phyloP scores from a whole-genome alignment of 345 rosid species.

The Gossypioides kirkii region DNA sequence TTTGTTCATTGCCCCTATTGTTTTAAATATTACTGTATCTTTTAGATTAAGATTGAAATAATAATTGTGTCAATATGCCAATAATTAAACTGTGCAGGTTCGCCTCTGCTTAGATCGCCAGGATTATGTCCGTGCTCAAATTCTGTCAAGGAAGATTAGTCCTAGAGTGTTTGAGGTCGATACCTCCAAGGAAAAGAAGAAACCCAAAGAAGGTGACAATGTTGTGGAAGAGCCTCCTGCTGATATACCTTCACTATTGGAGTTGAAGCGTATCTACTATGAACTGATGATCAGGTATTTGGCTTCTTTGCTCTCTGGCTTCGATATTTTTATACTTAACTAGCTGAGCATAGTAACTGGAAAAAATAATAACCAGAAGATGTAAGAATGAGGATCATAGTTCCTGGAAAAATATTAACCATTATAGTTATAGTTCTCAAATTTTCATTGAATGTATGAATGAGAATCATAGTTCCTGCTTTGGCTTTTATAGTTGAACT shows the following conservation, averaged over 20 bases:
- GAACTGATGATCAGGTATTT: slow-evolving; percentile 83
- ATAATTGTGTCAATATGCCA: neutral
- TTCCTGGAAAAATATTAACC: neutral
- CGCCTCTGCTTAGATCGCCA: slow-evolving; percentile 90
- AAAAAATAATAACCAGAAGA: too few species aligned
- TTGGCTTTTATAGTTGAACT: neutral
- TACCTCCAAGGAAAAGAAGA: slow-evolving; percentile 80
- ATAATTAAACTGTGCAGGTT: slow-evolving; percentile 44
- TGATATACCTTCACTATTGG: slow-evolving; percentile 82
- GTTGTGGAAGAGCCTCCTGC: slow-evolving; percentile 92
- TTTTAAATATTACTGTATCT: neutral
- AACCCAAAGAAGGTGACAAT: slow-evolving; percentile 86
- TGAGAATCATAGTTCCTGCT: neutral
- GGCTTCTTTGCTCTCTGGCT: neutral
- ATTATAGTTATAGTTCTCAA: neutral
- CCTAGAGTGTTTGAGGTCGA: slow-evolving; percentile 84
- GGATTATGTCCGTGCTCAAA: slow-evolving; percentile 92
- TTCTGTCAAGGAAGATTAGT: slow-evolving; percentile 91
- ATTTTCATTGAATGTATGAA: neutral
- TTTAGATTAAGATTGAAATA: slow-evolving; percentile 1
- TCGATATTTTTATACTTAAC: neutral
- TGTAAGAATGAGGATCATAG: neutral
- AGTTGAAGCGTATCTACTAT: slow-evolving; percentile 80
- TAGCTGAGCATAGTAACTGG: too few species aligned
- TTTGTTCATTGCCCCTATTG: neutral